Evolutionary conservation across 2,329 filamentous ascomycete genomes (phyloP), one percentile per base, ranked within the genome.

Genomic region (Coniochaeta prunicola): DNA sequence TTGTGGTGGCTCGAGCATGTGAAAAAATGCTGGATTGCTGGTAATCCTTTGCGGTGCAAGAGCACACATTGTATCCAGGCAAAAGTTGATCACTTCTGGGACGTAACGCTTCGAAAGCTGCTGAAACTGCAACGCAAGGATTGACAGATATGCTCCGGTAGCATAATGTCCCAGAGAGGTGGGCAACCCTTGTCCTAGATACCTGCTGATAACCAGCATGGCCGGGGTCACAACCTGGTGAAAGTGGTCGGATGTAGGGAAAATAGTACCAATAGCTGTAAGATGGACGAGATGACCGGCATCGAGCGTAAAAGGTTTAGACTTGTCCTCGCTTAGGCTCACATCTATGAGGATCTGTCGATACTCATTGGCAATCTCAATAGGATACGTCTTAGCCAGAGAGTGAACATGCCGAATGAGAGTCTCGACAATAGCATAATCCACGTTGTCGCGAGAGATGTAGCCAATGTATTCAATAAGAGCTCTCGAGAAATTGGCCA

Each of bases 171-270:
- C 75, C 4, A 91, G 73, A 8, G 76, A 78, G 48, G 83, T 78
- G 0, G 91, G 86, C 0, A 87, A 80, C 59, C 86, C 91, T 65
- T 96, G 86, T 1, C 89, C 91, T 28, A 99, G 80, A 73, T 90
- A 97, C 58, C 91, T 85, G 13, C 83, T 84, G 73, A 97, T 90
- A n/a, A 87, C 83, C 5, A 97, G 84, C 73, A 91, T 89, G 0
- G 93, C 89, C 1, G 94, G 94, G 1, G 94, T 99, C 42, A 91
- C 89, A 36, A 97, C 91, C 66, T 94, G 89, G 68, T 99, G 94
- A 73, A 97, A 99, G 74, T 97, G 92, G 73, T 99, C 94, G 0
- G 92, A 97, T 0, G 94, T 96, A 4, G 94, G 92, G 68, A 96
- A 99, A 57, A 96, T 89, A 2, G 86, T 86, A 42, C 88, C 86